Evolutionary conservation across 768 basidiomycete species (phyloP), one percentile per base, ranked within the genome.

Genomic region (Pleurotus pulmonarius): DNA sequence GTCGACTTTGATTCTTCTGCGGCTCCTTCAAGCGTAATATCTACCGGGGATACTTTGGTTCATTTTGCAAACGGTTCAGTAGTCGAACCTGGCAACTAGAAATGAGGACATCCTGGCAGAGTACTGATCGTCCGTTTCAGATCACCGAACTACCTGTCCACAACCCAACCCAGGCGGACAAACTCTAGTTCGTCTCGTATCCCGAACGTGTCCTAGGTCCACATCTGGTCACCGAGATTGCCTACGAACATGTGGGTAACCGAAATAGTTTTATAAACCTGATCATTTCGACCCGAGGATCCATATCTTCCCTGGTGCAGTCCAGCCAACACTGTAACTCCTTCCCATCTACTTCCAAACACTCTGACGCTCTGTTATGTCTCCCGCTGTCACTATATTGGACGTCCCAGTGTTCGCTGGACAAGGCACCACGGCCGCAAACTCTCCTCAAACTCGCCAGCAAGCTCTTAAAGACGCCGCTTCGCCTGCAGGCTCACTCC

Each of bases 391-490:
- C 26, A 34, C 44, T 11, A 44, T 16, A 59, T 44, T 73, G 41
- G 54, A 72, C 57, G 61, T 86, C 45, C 84, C 81, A 3, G 66
- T 83, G 15, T 86, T 86, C 60, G 73, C 80, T 44, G 83, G 84
- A 5, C 85, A 86, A 62, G 85, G 82, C 2, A 73, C 77, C 3
- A 49, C 71, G 9, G 66, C 67, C 11, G 59, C 70, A 20, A 71
- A 70, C 46, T 59, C 72, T 24, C 53, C 59, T 13, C 64, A 67
- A 29, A 69, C 71, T 13, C 67, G 67, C 5, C 67, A 71, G 22
- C 75, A 75, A 62, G 76, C 77, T 5, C 55, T 77, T 16, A 65
- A 61, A 26, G 79, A 81, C 58, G 75, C 77, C 15, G 65, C 68
- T 24, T 73, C 76, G 11, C 66, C 76, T 3, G 63, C 68, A 1